Conservation (phyloP, 441 rosid species). For the Bruguiera hainesii region DNA sequence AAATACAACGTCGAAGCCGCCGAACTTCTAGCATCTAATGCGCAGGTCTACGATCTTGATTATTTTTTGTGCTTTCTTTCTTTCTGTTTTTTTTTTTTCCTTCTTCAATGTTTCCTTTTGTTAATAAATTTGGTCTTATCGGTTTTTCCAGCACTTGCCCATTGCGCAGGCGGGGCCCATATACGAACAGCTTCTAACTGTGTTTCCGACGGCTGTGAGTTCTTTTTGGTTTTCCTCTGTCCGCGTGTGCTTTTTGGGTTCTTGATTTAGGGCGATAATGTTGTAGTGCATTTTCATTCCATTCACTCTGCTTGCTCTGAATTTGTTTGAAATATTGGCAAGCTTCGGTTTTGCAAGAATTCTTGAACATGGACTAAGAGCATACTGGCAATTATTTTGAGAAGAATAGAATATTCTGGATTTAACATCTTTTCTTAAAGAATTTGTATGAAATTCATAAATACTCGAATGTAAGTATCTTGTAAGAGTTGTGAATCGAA, state of each 20-base stretch:
- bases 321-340: no score
- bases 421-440: no score
- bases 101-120: conserved; percentile 12
- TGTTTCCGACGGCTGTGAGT: conserved; percentile 91
- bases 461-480: no score
- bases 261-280: background rate
- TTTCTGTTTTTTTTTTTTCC: background rate
- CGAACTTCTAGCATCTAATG: conserved; percentile 64
- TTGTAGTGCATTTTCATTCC: background rate
- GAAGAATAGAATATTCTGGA: no score
- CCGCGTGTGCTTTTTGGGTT: background rate
- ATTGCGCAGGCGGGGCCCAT: conserved; percentile 71
- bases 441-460: no score
- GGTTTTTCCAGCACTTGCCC: conserved; percentile 56
- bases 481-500: no score
- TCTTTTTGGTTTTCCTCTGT: conserved; percentile 11
- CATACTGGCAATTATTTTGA: no score
- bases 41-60: conserved; percentile 38
- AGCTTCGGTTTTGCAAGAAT: no score
- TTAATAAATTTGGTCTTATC: background rate
- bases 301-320: no score
- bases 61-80: background rate
- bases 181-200: conserved; percentile 75
- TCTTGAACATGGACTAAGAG: no score
- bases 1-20: conserved; percentile 75